Evolutionary conservation across 768 basidiomycete genomes (phyloP), one percentile per base, ranked within the genome.

Genomic region (Mycena maculata): DNA sequence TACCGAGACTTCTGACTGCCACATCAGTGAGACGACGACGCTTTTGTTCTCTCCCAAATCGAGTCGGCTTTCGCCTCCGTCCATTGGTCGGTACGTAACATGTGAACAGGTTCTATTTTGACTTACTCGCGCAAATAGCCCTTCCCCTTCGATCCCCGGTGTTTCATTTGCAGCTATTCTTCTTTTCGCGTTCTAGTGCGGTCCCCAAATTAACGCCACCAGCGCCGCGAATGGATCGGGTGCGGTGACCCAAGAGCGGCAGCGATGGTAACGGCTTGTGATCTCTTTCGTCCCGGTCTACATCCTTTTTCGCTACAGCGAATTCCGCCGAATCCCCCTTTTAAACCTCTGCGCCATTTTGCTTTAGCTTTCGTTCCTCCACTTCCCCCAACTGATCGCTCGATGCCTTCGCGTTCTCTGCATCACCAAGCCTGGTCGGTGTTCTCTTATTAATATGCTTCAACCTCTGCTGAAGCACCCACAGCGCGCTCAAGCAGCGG

Each of bases 401-500:
- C 23, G n/a, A 66, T 70, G 64, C 41, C 64, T 63, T 63, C 64
- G 64, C 41, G 60, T 63, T 63, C 64, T 60, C 55, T 66, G n/a
- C 65, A 60, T 52, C 69, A 63, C 12, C 56, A 57, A 56, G 69
- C 69, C 41, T 63, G 64, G 65, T 70, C 27, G 11, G 60, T 45
- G 36, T 57, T 59, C 58, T 47, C 47, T 58, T 49, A 54, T n/a
- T n/a, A n/a, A n/a, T n/a, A n/a, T n/a, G n/a, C n/a, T n/a, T n/a
- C n/a, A n/a, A n/a, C n/a, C n/a, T n/a, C n/a, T 25, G 30, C 56
- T 49, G 13, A 45, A 3, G 7, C 16, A 55, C 44, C 42, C 38
- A 3, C 61, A 86, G 85, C 74, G 75, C 77, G 64, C 76, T 78
- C 78, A 85, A 85, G 73, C 84, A 83, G 74, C 71, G 76, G 60